phyloP scores from a whole-genome alignment of 495 filamentous ascomycete species.

The Podospora australis region DNA sequence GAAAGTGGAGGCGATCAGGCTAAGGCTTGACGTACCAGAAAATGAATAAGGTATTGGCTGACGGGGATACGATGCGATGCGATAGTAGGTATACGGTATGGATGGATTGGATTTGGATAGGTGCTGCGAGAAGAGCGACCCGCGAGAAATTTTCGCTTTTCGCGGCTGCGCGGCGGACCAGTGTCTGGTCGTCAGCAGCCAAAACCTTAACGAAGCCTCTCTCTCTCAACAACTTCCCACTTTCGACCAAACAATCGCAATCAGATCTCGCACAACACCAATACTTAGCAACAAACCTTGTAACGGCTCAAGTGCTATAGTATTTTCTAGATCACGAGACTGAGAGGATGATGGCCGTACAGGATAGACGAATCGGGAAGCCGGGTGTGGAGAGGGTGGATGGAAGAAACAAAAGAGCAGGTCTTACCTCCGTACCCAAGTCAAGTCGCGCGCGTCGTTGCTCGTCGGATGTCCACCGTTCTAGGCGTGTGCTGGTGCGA shows the following conservation, averaged over 20 bases:
- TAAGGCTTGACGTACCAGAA: constrained; percentile 20
- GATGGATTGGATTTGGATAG: too few relatives aligned
- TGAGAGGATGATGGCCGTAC: constrained; percentile 9
- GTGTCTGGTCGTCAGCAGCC: neutral
- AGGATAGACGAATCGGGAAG: constrained; percentile 22
- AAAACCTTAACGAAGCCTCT: constrained; percentile 10
- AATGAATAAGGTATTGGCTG: constrained; percentile 4
- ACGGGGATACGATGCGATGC: neutral
- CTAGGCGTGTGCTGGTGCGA: constrained; percentile 15
- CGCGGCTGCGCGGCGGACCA: constrained; percentile 11
- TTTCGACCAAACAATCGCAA: too few relatives aligned
- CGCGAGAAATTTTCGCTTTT: constrained; percentile 30
- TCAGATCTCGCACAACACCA: constrained; percentile 22
- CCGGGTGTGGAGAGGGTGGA: constrained; percentile 28
- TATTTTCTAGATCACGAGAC: too few relatives aligned
- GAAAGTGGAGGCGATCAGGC: constrained; percentile 26
- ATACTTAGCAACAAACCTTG: too few relatives aligned
- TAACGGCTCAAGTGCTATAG: constrained; percentile 16
- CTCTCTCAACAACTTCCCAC: too few relatives aligned
- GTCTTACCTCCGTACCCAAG: constrained; percentile 36
- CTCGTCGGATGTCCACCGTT: constrained; percentile 29
- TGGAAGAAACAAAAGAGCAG: constrained; percentile 28
- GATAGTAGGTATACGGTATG: neutral
- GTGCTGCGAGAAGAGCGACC: constrained; percentile 5
- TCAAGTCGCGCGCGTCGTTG: constrained; percentile 28